Base-by-base conservation (phyloP, 1,284 basidiomycete genomes). In the Rhizoctonia solani region DNA sequence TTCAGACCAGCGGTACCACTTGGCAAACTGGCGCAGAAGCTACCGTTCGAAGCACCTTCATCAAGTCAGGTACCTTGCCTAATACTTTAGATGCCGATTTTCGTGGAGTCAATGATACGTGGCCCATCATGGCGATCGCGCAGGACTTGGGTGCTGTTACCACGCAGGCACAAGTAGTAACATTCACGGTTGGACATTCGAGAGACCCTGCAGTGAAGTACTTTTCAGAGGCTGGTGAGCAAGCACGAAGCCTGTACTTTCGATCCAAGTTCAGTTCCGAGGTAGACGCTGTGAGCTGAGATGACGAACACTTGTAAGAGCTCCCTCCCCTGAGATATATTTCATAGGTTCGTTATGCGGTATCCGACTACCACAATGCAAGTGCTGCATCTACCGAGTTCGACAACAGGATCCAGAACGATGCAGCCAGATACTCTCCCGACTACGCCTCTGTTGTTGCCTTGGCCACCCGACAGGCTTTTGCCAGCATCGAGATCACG, bases 91-190 rank as follows among this genome's bases (percentile, higher is more conserved):
- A 89, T 73, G 81, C 80, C n/a, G 78, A 78, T 49, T 89, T 86
- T 78, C 83, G 87, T 23, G 81, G 83, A 2, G 81, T 88, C 56
- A 77, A 76, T 39, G 75, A 87, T 73, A 76, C 82, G 69, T 88
- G 86, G 85, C 86, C 86, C 23, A 85, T 88, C 4, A 86, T 88
- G 71, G 87, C 79, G 4, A 79, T 87, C 68, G 80, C 85, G 6
- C 81, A 83, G 50, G 79, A 87, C 81, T 76, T 75, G 27, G 84
- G 84, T 0, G 76, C 16, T 4, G 29, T 50, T 8, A 30, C 54
- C 14, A 50, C 16, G 6, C 23, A 25, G 16, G 44, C 52, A 11
- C 68, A 74, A 0, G 80, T 84, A 0, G 78, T 82, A 2, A 76
- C 87, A 8, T 80, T 84, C 70, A 78, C 83, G 4, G 77, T 88